Percentiles rank a stretch among this genome's conserved stretches.
Conservation (phyloP, 768 basidiomycete genomes). For the Pleurotus ostreatus region DNA sequence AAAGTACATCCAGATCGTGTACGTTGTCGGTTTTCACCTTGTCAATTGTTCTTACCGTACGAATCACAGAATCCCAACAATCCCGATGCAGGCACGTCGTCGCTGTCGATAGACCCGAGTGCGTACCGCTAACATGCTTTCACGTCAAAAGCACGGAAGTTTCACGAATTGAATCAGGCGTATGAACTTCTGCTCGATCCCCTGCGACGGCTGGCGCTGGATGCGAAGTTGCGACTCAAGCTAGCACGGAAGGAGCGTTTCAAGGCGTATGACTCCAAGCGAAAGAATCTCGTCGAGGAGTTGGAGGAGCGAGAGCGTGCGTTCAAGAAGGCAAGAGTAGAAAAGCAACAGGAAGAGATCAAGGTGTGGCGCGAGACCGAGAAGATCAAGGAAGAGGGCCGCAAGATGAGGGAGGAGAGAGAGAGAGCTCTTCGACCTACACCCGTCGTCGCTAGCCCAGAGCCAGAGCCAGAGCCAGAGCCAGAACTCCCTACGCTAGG, state of each 20-base stretch:
- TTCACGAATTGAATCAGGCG: constrained; percentile 80
- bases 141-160: constrained; percentile 60
- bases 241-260: constrained; percentile 69
- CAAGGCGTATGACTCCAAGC: constrained; percentile 64
- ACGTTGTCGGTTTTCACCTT: constrained; percentile 21
- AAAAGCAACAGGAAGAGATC: constrained; percentile 56
- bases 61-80: constrained; percentile 67
- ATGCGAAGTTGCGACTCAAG: constrained; percentile 72
- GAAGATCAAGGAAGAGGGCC: constrained; percentile 71
- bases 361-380: constrained; percentile 60
- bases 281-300: constrained; percentile 72
- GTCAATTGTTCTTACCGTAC: constrained; percentile 14
- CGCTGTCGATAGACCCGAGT: neutral
- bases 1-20: constrained; percentile 89
- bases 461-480: constrained; percentile 26
- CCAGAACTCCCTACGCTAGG: constrained; percentile 58
- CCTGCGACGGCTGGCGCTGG: constrained; percentile 69
- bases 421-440: constrained; percentile 44
- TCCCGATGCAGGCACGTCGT: constrained; percentile 62
- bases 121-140: constrained; percentile 1
- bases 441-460: constrained; percentile 14
- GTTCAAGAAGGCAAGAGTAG: constrained; percentile 66
- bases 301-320: constrained; percentile 75
- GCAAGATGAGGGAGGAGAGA: constrained; percentile 61
- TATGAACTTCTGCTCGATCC: constrained; percentile 82